Conservation (phyloP, 1,139 yeast species). For the Zygosaccharomyces pseudobailii region DNA sequence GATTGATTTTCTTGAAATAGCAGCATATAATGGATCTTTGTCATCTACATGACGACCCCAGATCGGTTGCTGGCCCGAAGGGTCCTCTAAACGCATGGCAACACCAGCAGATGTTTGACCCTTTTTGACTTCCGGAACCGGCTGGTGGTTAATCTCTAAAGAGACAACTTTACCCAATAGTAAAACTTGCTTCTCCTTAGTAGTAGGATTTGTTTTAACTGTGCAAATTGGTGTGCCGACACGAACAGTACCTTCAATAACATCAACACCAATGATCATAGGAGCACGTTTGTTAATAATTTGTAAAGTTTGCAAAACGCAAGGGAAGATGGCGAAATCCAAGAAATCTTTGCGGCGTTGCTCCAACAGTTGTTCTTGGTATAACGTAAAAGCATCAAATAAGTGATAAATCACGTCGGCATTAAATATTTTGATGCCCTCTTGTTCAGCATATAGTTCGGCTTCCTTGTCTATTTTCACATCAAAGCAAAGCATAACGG, state of each 20-base stretch:
- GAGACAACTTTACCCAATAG: constrained; percentile 82
- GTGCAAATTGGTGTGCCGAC: constrained; percentile 95
- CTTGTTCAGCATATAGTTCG: constrained; percentile 93
- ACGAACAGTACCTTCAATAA: constrained; percentile 81
- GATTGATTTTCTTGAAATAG: constrained; percentile 81
- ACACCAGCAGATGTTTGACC: constrained; percentile 98
- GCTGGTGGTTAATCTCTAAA: constrained; percentile 90
- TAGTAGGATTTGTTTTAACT: constrained; percentile 80
- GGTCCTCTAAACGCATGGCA: constrained; percentile 94
- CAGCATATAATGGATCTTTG: constrained; percentile 79
- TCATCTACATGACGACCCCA: constrained; percentile 99
- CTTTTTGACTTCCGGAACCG: constrained; percentile 74
- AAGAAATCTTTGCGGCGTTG: constrained; percentile 84
- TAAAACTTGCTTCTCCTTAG: constrained; percentile 69
- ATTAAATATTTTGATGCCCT: constrained; percentile 83
- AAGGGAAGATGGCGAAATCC: constrained; percentile 90
- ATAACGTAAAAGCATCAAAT: constrained; percentile 91
- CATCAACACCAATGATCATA: constrained; percentile 98
- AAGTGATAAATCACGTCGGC: constrained; percentile 96
- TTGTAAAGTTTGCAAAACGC: constrained; percentile 89
- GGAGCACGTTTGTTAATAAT: constrained; percentile 98
- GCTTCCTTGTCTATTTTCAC: constrained; percentile 97
- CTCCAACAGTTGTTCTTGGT: constrained; percentile 83
- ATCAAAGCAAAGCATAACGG: constrained; percentile 97
- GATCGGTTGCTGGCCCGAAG: constrained; percentile 86